These are phyloP conservation scores for Agaricus blazei DNA, from an alignment of 768 basidiomycete genomes.

Conservation along the genomic window DNA sequence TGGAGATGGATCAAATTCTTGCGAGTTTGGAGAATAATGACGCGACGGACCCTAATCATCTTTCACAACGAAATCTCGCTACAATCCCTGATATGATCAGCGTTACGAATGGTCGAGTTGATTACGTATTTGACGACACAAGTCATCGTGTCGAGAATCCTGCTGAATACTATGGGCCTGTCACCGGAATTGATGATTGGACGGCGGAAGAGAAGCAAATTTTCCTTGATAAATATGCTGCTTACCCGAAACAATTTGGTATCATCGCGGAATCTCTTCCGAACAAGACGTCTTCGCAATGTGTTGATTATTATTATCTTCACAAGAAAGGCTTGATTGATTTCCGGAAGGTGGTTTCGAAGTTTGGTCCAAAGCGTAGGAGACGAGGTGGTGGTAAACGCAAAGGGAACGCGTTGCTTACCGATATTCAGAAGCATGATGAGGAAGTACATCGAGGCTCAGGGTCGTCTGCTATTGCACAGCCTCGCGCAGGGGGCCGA, in stretches of 20 bases:
- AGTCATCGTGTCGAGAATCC: slow-evolving; percentile 78
- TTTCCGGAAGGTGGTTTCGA: slow-evolving; percentile 71
- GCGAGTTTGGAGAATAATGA: slow-evolving; percentile 92
- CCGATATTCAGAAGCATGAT: slow-evolving; percentile 79
- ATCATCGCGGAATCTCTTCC: slow-evolving; percentile 76
- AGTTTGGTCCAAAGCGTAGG: slow-evolving; percentile 58
- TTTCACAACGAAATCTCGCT: slow-evolving; percentile 83
- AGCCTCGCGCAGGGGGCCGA: slow-evolving; percentile 35
- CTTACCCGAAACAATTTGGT: slow-evolving; percentile 94
- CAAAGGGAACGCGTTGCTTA: slow-evolving; percentile 76
- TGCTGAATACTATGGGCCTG: slow-evolving; percentile 66
- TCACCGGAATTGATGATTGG: slow-evolving; percentile 81
- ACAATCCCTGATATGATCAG: slow-evolving; percentile 88
- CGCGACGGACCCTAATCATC: slow-evolving; percentile 84
- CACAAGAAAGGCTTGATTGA: slow-evolving; percentile 88
- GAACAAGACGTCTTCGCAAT: slow-evolving; percentile 84
- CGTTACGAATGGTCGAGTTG: slow-evolving; percentile 54
- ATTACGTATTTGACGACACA: slow-evolving; percentile 77
- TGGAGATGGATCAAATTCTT: slow-evolving; percentile 97
- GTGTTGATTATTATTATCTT: slow-evolving; percentile 90
- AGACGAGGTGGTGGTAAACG: slow-evolving; percentile 62
- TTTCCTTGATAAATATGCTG: slow-evolving; percentile 78
- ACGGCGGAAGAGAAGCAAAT: slow-evolving; percentile 76
- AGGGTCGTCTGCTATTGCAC: slow-evolving; percentile 28
- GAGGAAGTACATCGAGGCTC: slow-evolving; percentile 40